Conservation (phyloP, 768 basidiomycete genomes). For the Ramaria rubella region DNA sequence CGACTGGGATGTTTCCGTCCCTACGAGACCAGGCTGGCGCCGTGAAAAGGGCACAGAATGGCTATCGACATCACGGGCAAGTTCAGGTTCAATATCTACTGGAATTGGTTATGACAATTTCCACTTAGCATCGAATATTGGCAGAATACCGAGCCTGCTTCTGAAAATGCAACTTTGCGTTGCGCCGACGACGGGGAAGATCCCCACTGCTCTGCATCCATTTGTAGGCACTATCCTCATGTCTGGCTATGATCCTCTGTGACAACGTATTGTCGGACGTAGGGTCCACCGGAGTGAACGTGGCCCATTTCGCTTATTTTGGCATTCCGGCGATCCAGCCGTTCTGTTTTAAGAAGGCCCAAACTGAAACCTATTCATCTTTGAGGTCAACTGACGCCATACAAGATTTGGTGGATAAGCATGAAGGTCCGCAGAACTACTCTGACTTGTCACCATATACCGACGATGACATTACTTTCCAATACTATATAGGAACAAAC, state of each 20-base stretch:
- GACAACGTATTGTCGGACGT: slow-evolving; percentile 4
- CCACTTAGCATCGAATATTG: slow-evolving; percentile 44
- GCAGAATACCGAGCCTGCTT: slow-evolving; percentile 38
- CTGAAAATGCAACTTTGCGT: slow-evolving; percentile 33
- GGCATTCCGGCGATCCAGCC: slow-evolving; percentile 1
- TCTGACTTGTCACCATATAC: too few relatives aligned
- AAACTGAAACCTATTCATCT: neutral
- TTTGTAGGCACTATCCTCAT: slow-evolving; percentile 20
- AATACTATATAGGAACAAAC: too few relatives aligned
- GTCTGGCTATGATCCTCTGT: neutral
- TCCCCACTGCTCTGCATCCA: slow-evolving; percentile 39
- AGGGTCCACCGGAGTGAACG: neutral
- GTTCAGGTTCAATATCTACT: neutral
- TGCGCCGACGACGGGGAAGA: slow-evolving; percentile 46
- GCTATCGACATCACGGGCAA: slow-evolving; percentile 47
- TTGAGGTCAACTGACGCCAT: neutral
- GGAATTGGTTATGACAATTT: neutral
- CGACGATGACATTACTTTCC: too few relatives aligned
- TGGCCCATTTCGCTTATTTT: slow-evolving; percentile 3
- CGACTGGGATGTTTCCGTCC: neutral
- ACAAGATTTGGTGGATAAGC: too few relatives aligned
- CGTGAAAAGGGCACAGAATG: neutral
- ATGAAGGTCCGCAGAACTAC: too few relatives aligned
- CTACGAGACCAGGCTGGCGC: neutral
- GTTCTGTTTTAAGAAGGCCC: slow-evolving; percentile 1